Base-by-base conservation (phyloP, 352 stramenopile species). In the Globisporangium paddicum region DNA sequence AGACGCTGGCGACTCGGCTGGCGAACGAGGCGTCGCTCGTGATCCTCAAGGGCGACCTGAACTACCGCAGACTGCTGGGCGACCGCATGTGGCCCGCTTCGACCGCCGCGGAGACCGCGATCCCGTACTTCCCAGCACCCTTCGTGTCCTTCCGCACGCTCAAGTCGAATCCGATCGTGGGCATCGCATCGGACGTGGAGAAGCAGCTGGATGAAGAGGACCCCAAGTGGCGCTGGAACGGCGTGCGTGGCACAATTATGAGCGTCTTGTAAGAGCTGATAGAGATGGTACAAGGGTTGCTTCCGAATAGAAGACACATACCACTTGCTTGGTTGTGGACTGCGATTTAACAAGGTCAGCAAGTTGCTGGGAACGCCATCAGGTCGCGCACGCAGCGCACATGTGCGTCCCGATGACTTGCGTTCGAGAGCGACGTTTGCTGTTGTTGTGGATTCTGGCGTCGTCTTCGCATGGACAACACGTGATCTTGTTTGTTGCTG, bases 41-140 rank as follows among this genome's bases (percentile, higher is more conserved):
- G 44, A 97, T 99, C 73, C 75, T 98, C 11, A 99, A 99, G 72
- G 96, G 96, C 21, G 96, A 99, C 68, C 88, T 97, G 41, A 99
- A 99, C 67, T 99, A 99, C 72, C 82, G 96, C n/a, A 85, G 96
- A 10, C 62, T 99, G 18, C 68, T 98, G 2, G 94, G 95, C 5
- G 96, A 99, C 67, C 80, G 93, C 28, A 66, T 90, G 58, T 99
- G 95, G 94, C 75, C 79, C 2, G 76, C 88, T 21, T 79, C 82
- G 16, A 93, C 78, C 6, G 80, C 83, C 1, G 89, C 98, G 48
- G 60, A 85, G 18, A 71, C 96, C 37, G 89, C 98, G 4, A 69
- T 91, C 19, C 69, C 82, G 23, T 96, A 88, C 62, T 93, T 90
- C 37, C 75, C 80, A 0, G 61, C 69, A 9, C 64, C 81, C 0